These are phyloP conservation scores for Ciborinia camelliae DNA, from an alignment of 2,329 filamentous ascomycete species.

Conservation along the genomic window DNA sequence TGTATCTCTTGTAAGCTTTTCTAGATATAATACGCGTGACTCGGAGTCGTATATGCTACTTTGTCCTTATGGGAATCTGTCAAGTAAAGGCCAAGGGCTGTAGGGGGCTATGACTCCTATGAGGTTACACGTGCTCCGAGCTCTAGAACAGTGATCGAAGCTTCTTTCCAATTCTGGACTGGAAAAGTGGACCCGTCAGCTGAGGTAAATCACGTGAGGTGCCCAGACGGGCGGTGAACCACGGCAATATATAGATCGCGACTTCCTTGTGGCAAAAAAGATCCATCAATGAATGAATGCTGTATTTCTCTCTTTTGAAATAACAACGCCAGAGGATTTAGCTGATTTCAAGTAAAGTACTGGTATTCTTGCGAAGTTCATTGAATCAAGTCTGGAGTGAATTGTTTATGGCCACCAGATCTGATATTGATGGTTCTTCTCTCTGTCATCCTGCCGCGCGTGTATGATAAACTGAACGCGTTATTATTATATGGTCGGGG, in stretches of 20 bases:
- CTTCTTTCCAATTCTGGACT: constrained; percentile 13
- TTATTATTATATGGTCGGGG: background rate
- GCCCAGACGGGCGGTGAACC: background rate
- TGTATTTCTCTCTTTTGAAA: background rate
- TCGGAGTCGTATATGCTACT: background rate
- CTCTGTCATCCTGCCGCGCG: background rate
- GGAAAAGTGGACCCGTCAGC: background rate
- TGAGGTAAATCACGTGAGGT: background rate
- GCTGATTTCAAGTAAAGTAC: background rate
- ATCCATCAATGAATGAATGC: no score
- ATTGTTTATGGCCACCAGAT: background rate
- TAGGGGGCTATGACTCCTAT: no score
- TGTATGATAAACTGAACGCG: background rate
- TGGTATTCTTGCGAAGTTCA: background rate
- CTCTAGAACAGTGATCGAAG: constrained; percentile 14
- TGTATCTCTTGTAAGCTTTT: no score
- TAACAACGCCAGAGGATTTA: no score
- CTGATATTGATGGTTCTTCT: background rate
- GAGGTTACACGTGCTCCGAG: constrained; percentile 9
- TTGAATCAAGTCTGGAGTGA: background rate
- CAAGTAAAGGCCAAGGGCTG: background rate
- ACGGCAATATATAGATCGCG: background rate
- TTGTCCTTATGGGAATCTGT: background rate
- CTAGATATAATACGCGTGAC: background rate
- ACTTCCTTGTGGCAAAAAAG: background rate